A percentile compares a stretch with the other conserved stretches of the same genome.
phyloP scores from a whole-genome alignment of 106 monocot genomes.

The Dactylorhiza incarnata region DNA sequence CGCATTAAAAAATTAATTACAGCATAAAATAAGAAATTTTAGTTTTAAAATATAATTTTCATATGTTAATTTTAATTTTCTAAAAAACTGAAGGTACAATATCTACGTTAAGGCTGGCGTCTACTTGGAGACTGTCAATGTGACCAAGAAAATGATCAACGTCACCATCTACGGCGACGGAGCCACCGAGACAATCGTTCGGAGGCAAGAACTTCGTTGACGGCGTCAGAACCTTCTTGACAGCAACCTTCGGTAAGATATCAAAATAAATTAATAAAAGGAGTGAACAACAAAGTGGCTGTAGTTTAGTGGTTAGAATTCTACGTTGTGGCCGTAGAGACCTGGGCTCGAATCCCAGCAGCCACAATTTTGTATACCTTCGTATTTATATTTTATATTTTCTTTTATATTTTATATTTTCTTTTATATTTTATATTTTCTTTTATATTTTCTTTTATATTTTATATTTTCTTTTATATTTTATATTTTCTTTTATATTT shows the following conservation, averaged over 20 bases:
- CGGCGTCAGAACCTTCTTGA: conserved; percentile 34
- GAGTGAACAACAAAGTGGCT: conserved; percentile 18
- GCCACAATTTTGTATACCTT: conserved; percentile 21
- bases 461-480: too few relatives aligned
- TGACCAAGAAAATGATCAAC: conserved; percentile 23
- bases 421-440: too few relatives aligned
- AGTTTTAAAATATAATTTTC: too few relatives aligned
- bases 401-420: too few relatives aligned
- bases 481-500: too few relatives aligned
- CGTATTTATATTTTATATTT: too few relatives aligned
- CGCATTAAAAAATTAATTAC: too few relatives aligned
- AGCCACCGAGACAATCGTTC: conserved; percentile 13
- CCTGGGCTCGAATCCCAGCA: conserved; percentile 85
- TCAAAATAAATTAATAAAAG: not conserved
- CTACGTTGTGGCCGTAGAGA: conserved; percentile 80
- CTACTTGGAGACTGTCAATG: conserved; percentile 19
- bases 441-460: too few relatives aligned
- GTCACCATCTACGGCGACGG: conserved; percentile 18
- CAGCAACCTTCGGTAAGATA: conserved; percentile 39
- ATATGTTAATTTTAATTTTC: too few relatives aligned
- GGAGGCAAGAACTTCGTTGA: conserved; percentile 34
- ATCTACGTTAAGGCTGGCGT: conserved; percentile 13
- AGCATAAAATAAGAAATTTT: too few relatives aligned
- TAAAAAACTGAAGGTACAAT: conserved; percentile 1
- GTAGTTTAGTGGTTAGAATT: conserved; percentile 81